Evolutionary conservation across 2,329 filamentous ascomycete species (phyloP).

Genomic region (Aspergillus sp.): DNA sequence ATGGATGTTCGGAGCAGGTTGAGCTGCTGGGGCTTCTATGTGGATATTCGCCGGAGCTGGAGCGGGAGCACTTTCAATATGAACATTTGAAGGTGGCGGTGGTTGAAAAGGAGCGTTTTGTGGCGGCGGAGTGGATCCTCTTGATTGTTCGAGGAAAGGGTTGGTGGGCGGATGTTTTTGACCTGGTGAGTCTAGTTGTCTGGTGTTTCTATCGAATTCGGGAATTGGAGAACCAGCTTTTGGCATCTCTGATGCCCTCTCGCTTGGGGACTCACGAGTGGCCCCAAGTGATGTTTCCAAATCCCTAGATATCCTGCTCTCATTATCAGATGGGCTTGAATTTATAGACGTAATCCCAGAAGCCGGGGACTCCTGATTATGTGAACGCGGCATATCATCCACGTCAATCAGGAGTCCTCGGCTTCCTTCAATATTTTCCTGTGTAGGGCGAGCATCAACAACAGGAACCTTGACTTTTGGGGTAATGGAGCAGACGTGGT

Average conservation of each 20-base stretch:
- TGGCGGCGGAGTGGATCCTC: not conserved
- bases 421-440: not conserved
- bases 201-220: not conserved
- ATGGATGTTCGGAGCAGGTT: constrained; percentile 3
- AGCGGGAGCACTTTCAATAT: not conserved
- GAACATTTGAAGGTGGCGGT: constrained; percentile 3
- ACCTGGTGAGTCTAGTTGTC: not conserved
- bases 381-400: constrained; percentile 14
- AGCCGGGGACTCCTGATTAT: not conserved
- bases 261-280: not conserved
- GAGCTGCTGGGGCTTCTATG: constrained; percentile 1
- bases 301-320: not conserved
- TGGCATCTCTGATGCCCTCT: not conserved
- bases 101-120: not conserved
- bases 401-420: constrained; percentile 21
- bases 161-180: constrained; percentile 6
- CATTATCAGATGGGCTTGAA: constrained; percentile 8
- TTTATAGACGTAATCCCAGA: constrained; percentile 1
- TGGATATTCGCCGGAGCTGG: constrained; percentile 8
- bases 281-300: not conserved
- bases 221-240: not conserved
- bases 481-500: constrained; percentile 44
- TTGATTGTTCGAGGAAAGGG: constrained; percentile 14
- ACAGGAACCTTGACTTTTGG: constrained; percentile 22
- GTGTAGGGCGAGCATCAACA: constrained; percentile 2